Evolutionary conservation across 805 yeast genomes (phyloP), one percentile per base, ranked within the genome.

Genomic region (Zygoascus tannicola): DNA sequence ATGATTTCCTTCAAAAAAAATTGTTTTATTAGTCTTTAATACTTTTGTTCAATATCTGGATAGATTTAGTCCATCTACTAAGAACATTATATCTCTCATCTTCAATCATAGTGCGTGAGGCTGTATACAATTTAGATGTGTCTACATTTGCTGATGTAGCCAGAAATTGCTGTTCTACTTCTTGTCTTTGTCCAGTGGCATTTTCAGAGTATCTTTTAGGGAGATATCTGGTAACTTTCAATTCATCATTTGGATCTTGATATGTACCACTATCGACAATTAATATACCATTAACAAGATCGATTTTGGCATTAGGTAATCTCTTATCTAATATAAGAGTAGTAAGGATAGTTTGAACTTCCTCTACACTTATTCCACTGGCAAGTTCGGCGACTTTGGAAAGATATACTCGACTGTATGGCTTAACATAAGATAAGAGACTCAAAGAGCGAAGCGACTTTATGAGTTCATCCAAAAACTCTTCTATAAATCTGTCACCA

Each of bases 271-370:
- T 34, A 21, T 23, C 16, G 14, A 18, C 22, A 19, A 18, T 22
- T 4, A 20, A 12, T 5, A 23, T 28, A 3, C 22, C 43, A 14
- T 41, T 44, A 22, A 50, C 52, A 21, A 50, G 49, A 42, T 63
- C 58, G n/a, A 62, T 49, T 38, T 55, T 45, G n/a, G 62, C 59
- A 20, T 44, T 28, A 3, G 51, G 45, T 20, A 62, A 45, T 32
- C 53, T 46, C 21, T 51, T 51, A 40, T 60, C 63, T 15, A 61
- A 47, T 35, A 62, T 58, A 34, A 61, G 54, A 43, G 44, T 46
- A 4, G 46, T 47, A 5, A 59, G 35, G 4, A 60, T 41, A 14
- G 49, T 45, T 22, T 50, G 53, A 32, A 58, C 47, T 28, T 47
- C 44, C 3, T 41, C 44, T 7, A 15, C 43, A n/a, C 46, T 38